phyloP scores from a whole-genome alignment of 768 basidiomycete species.

The Auriscalpium microsporum region DNA sequence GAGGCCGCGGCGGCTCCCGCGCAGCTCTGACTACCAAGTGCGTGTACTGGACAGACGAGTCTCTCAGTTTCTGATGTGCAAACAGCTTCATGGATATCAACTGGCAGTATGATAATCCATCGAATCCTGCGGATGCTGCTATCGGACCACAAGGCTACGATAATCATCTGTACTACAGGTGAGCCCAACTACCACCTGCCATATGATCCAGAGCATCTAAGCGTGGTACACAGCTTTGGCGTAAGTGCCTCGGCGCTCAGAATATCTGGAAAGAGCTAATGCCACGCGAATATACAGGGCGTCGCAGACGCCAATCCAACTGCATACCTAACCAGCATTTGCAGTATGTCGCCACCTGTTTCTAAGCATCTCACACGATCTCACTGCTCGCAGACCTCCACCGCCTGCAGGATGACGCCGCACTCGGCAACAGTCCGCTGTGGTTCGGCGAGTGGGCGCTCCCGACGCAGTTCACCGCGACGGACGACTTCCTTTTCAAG shows the following conservation, averaged over 20 bases:
- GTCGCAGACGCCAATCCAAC: slow-evolving; percentile 57
- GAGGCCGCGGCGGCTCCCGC: background rate
- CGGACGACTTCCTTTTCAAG: slow-evolving; percentile 48
- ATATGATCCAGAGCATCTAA: slow-evolving; percentile 6
- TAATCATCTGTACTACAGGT: slow-evolving; percentile 74
- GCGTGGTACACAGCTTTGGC: slow-evolving; percentile 38
- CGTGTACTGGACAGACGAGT: background rate
- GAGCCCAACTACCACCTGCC: slow-evolving; percentile 17
- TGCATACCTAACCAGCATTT: slow-evolving; percentile 60
- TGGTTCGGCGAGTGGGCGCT: slow-evolving; percentile 58
- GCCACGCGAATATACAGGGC: slow-evolving; percentile 34
- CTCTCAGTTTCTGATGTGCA: background rate
- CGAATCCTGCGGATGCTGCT: slow-evolving; percentile 64
- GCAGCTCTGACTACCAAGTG: slow-evolving; percentile 7
- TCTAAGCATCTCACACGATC: background rate
- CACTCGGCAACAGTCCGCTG: slow-evolving; percentile 37
- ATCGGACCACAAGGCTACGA: slow-evolving; percentile 70
- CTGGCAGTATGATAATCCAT: slow-evolving; percentile 63
- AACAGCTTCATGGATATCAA: slow-evolving; percentile 72
- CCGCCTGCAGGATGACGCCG: slow-evolving; percentile 41
- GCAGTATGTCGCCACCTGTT: slow-evolving; percentile 41
- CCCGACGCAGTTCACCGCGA: slow-evolving; percentile 54
- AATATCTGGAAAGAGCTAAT: background rate
- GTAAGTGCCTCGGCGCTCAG: slow-evolving; percentile 25
- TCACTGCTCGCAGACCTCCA: slow-evolving; percentile 40